Conservation (phyloP, 257 asterid species). For the Gentiana dahurica region DNA sequence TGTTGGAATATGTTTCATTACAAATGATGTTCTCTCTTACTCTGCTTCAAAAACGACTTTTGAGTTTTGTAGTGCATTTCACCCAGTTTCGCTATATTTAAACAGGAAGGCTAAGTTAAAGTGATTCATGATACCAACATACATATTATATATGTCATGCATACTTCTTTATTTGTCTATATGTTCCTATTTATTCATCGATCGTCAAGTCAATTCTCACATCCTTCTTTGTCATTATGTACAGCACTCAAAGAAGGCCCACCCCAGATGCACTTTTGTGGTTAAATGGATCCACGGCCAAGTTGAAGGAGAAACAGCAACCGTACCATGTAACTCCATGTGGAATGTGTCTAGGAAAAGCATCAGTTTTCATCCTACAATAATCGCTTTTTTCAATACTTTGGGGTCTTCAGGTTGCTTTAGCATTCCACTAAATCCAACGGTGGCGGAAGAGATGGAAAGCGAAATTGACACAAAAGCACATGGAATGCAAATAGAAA, state of each 20-base stretch:
- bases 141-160: no score
- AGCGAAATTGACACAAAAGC: conserved; percentile 33
- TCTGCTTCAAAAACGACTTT: no score
- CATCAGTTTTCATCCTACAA: conserved; percentile 37
- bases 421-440: conserved; percentile 13
- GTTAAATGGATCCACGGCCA: conserved; percentile 40
- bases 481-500: conserved; percentile 40
- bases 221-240: neutral
- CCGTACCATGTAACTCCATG: conserved; percentile 41
- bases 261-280: conserved; percentile 51
- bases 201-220: neutral
- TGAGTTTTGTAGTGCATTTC: no score
- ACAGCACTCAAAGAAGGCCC: conserved; percentile 46
- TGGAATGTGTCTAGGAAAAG: conserved; percentile 37
- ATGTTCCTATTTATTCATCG: no score
- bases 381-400: conserved; percentile 36
- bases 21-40: no score
- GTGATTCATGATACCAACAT: no score
- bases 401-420: conserved; percentile 20
- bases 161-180: no score
- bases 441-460: conserved; percentile 22
- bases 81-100: neutral
- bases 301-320: conserved; percentile 20
- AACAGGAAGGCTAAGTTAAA: no score
- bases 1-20: no score